Conservation (phyloP, 768 basidiomycete genomes). For the Lentinula detonsa region DNA sequence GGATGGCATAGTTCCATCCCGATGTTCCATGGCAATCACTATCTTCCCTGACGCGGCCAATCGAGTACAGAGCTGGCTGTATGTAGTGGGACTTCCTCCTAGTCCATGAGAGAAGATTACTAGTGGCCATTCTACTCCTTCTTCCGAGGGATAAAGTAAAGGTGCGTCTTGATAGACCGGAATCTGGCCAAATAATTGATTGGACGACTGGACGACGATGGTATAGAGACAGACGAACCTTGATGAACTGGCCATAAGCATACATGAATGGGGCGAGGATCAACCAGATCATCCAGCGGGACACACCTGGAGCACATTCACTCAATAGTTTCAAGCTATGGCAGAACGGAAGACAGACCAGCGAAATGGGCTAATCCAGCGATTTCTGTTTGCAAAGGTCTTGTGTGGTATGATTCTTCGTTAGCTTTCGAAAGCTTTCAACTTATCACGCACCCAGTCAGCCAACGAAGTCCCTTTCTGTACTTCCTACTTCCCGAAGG, state of each 20-base stretch:
- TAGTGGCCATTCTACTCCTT: conserved; percentile 56
- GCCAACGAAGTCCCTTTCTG: conserved; percentile 47
- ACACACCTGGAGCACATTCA: conserved; percentile 20
- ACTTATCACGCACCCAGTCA: conserved; percentile 39
- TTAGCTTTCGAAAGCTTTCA: background rate
- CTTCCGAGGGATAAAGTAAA: conserved; percentile 33
- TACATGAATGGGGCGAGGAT: conserved; percentile 43
- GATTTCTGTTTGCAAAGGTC: conserved; percentile 39
- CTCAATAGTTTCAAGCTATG: background rate
- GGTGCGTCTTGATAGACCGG: conserved; percentile 53
- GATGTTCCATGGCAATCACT: conserved; percentile 78
- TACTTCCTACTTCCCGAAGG: conserved; percentile 10
- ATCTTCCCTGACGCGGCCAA: conserved; percentile 76
- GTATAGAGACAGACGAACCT: conserved; percentile 21
- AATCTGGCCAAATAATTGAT: conserved; percentile 28
- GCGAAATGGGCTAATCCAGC: conserved; percentile 44
- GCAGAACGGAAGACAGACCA: conserved; percentile 21
- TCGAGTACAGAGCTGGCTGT: conserved; percentile 68
- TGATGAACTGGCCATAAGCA: conserved; percentile 42
- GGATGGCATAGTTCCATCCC: conserved; percentile 69
- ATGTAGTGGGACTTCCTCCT: conserved; percentile 65
- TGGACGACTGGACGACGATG: background rate
- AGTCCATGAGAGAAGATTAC: conserved; percentile 85
- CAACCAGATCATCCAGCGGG: conserved; percentile 26
- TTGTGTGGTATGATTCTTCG: conserved; percentile 17